Conservation (phyloP, 768 basidiomycete species). For the Fistulinella prunicolor region DNA sequence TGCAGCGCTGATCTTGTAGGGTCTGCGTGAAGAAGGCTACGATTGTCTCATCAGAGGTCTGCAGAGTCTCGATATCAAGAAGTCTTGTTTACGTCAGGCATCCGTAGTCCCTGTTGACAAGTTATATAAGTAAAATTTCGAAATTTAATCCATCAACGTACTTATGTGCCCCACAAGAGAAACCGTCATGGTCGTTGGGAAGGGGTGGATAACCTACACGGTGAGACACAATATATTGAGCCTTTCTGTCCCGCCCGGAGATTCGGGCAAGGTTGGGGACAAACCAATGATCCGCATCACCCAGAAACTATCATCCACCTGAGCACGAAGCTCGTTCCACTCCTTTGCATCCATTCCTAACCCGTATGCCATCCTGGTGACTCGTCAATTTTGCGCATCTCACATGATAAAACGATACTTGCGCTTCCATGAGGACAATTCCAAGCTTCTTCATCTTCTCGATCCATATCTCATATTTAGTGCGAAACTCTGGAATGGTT, state of each 20-base stretch:
- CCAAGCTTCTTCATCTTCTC: conserved; percentile 86
- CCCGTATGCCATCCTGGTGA: conserved; percentile 72
- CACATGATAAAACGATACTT: conserved; percentile 27
- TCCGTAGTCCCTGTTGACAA: conserved; percentile 71
- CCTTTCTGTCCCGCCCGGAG: neutral
- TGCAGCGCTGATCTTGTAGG: conserved; percentile 78
- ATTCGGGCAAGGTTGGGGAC: neutral
- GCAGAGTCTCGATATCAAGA: neutral
- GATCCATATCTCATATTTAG: conserved; percentile 71
- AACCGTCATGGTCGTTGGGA: conserved; percentile 72
- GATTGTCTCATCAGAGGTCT: conserved; percentile 11
- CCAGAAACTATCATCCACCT: conserved; percentile 89
- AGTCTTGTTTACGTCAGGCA: conserved; percentile 66
- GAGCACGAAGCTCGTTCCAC: conserved; percentile 60
- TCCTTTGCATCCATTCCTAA: conserved; percentile 70
- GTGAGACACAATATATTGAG: neutral
- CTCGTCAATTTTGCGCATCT: neutral
- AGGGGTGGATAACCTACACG: conserved; percentile 80
- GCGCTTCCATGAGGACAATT: conserved; percentile 84
- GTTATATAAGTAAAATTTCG: conserved; percentile 3
- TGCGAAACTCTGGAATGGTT: conserved; percentile 48
- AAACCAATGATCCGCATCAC: conserved; percentile 79
- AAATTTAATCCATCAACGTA: conserved; percentile 28
- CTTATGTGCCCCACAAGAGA: conserved; percentile 92
- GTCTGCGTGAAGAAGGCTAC: conserved; percentile 86